Base-by-base conservation (phyloP, 441 rosid species). In the Erysimum pusillum region DNA sequence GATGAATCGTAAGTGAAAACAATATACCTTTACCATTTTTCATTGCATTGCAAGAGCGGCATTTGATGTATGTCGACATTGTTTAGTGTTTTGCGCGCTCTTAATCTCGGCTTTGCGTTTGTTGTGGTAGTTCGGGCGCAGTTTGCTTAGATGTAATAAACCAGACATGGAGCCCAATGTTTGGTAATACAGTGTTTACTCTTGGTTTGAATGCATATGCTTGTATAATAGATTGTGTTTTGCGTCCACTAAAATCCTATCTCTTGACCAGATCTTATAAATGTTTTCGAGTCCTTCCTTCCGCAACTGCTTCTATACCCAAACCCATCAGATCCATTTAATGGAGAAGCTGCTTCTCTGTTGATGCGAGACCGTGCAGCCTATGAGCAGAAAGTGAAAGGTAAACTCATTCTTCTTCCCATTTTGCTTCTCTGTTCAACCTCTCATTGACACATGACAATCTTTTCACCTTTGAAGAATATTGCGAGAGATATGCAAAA, bases 401-500 rank as follows among this genome's bases (percentile, higher is more conserved):
- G 93, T 76, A 63, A 14, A 7, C 0, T 36, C 45, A 9, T 28
- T 54, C 75, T 54, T 53, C 12, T 52, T 51, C 45, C 6, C 10
- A 49, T 28, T 10, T 35, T 34, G 57, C 53, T 52, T 67, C 64
- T 67, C 44, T 53, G 6, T 42, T 52, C 17, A 45, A 54, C n/a
- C 57, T 67, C 74, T 38, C 54, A 28, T 11, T 67, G 32, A 67
- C 65, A 51, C 65, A 44, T 41, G 1, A 1, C 4, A 7, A 36
- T 51, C 65, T 53, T 67, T 67, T 68, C 18, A 25, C 10, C 38
- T 18, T 36, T 68, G 67, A 54, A 94, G 97, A 92, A 72, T 86
- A 84, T 80, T 84, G 94, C 52, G 85, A 85, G 84, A 87, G 80
- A 79, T 90, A 92, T 80, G 98, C 97, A 15, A 88, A 87, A 78